phyloP scores from a whole-genome alignment of 2,329 filamentous ascomycete genomes.

The Venturia effusa region DNA sequence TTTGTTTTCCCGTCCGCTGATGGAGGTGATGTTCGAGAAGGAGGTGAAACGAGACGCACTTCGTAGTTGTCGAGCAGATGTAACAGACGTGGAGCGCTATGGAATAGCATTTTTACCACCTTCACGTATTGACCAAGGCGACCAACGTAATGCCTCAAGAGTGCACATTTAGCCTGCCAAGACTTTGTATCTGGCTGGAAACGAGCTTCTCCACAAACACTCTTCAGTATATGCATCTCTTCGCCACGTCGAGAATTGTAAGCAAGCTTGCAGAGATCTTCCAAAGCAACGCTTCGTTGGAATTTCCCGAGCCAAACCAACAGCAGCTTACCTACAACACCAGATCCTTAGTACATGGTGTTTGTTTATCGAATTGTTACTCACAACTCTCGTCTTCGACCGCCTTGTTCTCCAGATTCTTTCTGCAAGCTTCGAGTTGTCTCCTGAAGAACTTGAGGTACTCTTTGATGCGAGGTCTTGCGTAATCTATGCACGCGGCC shows the following conservation, averaged over 20 bases:
- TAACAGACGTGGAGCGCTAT: not conserved
- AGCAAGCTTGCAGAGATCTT: not conserved
- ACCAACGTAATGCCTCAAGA: slow-evolving; percentile 2
- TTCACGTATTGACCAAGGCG: not conserved
- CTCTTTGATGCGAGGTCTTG: not conserved
- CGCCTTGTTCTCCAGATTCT: not conserved
- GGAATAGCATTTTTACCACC: not conserved
- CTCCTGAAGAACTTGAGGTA: not conserved
- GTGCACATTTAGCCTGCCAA: not conserved
- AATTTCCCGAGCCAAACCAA: not conserved
- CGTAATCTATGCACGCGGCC: not conserved
- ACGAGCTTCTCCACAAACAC: not conserved
- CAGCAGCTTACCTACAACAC: not conserved
- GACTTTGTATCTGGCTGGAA: not conserved
- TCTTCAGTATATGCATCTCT: not conserved
- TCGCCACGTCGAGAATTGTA: not conserved
- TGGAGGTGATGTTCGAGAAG: not conserved
- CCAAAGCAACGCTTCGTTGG: not conserved
- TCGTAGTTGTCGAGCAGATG: not conserved
- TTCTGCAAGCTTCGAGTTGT: not conserved
- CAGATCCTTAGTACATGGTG: not conserved
- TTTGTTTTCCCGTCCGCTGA: not conserved
- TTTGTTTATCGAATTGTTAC: not conserved
- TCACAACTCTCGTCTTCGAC: not conserved
- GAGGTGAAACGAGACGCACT: not conserved